Base-by-base conservation (phyloP, 148 eudicot genomes). In the Cornus kousa region DNA sequence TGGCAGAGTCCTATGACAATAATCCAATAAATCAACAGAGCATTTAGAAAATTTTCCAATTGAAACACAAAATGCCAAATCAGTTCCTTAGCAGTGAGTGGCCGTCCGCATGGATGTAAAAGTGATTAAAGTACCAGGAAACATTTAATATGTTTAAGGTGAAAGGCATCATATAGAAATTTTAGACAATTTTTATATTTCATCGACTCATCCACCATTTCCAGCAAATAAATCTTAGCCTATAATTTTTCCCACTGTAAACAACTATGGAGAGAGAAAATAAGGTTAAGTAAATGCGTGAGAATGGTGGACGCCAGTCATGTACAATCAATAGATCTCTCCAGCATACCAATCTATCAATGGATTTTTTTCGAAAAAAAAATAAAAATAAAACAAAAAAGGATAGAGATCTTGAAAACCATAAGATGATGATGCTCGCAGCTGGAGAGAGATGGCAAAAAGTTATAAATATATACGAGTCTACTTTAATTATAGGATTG, bases 1-100 rank as follows among this genome's bases (percentile, higher is more conserved):
- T n/a, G n/a, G n/a, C n/a, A n/a, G n/a, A 87, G 55, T 76, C 99
- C 99, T 96, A 80, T 67, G 76, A 8, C 71, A 81, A 39, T 79
- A 85, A 43, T 10, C 78, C 20, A 71, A 59, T 33, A 60, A 74
- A 75, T 80, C 59, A 83, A 72, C 77, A 68, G 66, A 53, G 2
- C 59, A 11, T 53, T 0, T 8, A 8, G 3, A 39, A 35, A 13
- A 32, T n/a, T 74, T 22, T 16, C 62, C 46, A 39, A 37, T 39
- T 64, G 33, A 74, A 75, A 23, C 9, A 39, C 59, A 53, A 14
- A 53, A 16, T 11, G 7, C 7, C 59, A 14, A 1, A 53, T 16
- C 14, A 53, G 59, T 43, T 43, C 48, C 5, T 43, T 43, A 2
- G 5, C 37, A 35, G 37, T 35, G 37, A 35, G 48, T 4, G 43